Conservation (phyloP, 73 alveolate species). For the Paramecium tetraurelia region DNA sequence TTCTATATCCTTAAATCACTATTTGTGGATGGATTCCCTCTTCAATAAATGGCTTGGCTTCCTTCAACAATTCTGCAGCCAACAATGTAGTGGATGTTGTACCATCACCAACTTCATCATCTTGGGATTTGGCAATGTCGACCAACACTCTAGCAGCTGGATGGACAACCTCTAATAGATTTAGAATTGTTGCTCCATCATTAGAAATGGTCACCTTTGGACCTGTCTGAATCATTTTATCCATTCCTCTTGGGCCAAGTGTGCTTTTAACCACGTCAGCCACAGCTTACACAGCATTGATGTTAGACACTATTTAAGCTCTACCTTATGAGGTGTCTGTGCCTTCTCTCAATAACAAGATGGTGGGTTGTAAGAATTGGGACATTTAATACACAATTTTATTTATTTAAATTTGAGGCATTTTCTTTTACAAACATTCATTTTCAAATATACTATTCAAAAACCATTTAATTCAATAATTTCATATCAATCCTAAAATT, state of each 20-base stretch:
- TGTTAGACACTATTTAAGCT: slow-evolving; percentile 75
- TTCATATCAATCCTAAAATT: neutral
- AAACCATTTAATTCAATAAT: neutral
- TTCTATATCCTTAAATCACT: slow-evolving; percentile 89
- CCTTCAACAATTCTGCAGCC: slow-evolving; percentile 95
- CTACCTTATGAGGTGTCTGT: slow-evolving; percentile 79
- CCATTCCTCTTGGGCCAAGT: slow-evolving; percentile 99
- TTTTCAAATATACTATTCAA: neutral
- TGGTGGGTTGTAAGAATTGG: slow-evolving; percentile 69
- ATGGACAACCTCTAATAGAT: slow-evolving; percentile 91
- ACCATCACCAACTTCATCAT: slow-evolving; percentile 98
- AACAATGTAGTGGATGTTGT: slow-evolving; percentile 93
- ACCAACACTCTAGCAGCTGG: slow-evolving; percentile 98
- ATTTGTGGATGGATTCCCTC: slow-evolving; percentile 94
- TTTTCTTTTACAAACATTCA: slow-evolving; percentile 14
- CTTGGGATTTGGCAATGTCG: slow-evolving; percentile 96
- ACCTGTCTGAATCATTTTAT: slow-evolving; percentile 87
- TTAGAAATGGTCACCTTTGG: slow-evolving; percentile 91
- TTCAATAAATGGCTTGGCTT: slow-evolving; percentile 89
- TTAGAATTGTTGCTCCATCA: slow-evolving; percentile 98
- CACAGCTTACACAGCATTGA: slow-evolving; percentile 88
- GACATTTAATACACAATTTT: slow-evolving; percentile 43
- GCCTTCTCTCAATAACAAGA: slow-evolving; percentile 75
- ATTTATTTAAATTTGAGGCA: slow-evolving; percentile 30
- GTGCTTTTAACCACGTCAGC: slow-evolving; percentile 91